These are phyloP conservation scores for Wickerhamiella slavikovae DNA, from an alignment of 805 yeast species.

Conservation along the genomic window DNA sequence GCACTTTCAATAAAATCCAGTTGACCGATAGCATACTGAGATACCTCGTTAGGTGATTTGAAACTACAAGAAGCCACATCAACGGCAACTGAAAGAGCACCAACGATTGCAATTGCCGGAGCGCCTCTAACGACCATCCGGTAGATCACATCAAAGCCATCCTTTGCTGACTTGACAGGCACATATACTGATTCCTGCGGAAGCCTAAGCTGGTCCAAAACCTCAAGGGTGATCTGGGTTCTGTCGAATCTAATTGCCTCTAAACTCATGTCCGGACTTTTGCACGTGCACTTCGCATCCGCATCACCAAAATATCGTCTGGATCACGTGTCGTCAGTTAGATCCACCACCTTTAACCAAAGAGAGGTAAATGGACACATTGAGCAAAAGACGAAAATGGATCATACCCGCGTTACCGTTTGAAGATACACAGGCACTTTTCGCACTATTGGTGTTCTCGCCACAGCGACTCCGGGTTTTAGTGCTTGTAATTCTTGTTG, in stretches of 20 bases:
- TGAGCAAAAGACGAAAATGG: background rate
- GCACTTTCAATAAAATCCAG: conserved; percentile 52
- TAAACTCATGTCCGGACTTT: conserved; percentile 14
- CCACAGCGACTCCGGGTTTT: background rate
- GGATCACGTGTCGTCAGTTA: background rate
- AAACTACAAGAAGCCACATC: conserved; percentile 27
- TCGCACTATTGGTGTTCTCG: conserved; percentile 3
- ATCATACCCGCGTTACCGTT: conserved; percentile 12
- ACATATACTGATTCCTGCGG: conserved; percentile 66
- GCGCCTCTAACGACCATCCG: conserved; percentile 95
- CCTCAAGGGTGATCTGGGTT: conserved; percentile 25
- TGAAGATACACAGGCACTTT: conserved; percentile 14
- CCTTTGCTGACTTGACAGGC: conserved; percentile 37
- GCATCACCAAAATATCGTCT: too few species aligned
- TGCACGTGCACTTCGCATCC: too few species aligned
- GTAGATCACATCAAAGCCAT: conserved; percentile 67
- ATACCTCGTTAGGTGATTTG: conserved; percentile 3
- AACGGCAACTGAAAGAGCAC: conserved; percentile 63
- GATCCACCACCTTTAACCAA: too few species aligned
- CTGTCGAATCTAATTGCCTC: conserved; percentile 52
- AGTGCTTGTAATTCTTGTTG: background rate
- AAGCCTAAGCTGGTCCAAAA: conserved; percentile 62
- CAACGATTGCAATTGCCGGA: conserved; percentile 94
- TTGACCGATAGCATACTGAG: conserved; percentile 18
- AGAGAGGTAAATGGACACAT: too few species aligned